Evolutionary conservation across 2,329 filamentous ascomycete genomes (phyloP), one percentile per base, ranked within the genome.

Genomic region (Chaetomiaceae sp.): DNA sequence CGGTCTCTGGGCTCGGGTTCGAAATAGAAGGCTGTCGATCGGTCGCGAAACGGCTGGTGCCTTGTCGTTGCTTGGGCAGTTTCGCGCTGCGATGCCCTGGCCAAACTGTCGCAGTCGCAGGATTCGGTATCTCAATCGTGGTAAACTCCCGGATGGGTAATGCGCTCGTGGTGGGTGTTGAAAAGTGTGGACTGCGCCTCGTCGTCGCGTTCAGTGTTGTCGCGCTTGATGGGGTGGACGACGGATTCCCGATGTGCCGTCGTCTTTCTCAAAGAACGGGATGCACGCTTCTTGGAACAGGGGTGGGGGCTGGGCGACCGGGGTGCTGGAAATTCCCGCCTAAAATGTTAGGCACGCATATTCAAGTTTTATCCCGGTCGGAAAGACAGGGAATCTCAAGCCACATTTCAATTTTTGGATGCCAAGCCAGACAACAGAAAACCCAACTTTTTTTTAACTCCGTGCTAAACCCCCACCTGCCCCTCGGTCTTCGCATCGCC

Each of bases 191-290:
- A 7, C 21, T 34, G 41, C 25, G 16, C n/a, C 30, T 40, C 21
- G 13, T 17, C 16, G 48, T 51, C 42, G 48, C 48, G 43, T 43
- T 46, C 23, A 43, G 38, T 37, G 27, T 42, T 20, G 49, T 30
- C 42, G 43, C 27, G 42, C 6, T 30, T 34, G 30, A 21, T 25
- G n/a, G 41, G 48, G 41, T 34, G 45, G 6, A 40, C 34, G 30
- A 40, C 12, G 48, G 21, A 30, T 46, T 46, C 42, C 25, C 9
- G 33, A 41, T 31, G 35, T 14, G 37, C 27, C 37, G 16, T 30
- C 31, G 5, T n/a, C 23, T 20, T n/a, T 27, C 23, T 40, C 41
- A 45, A 45, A 44, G 41, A 45, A 45, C 34, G 25, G 48, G 25
- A 50, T 45, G 27, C 42, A 50, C 34, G 33, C 27, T 40, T 20